Base-by-base conservation (phyloP, 305 asterid genomes). In the Solanum hybrid region DNA sequence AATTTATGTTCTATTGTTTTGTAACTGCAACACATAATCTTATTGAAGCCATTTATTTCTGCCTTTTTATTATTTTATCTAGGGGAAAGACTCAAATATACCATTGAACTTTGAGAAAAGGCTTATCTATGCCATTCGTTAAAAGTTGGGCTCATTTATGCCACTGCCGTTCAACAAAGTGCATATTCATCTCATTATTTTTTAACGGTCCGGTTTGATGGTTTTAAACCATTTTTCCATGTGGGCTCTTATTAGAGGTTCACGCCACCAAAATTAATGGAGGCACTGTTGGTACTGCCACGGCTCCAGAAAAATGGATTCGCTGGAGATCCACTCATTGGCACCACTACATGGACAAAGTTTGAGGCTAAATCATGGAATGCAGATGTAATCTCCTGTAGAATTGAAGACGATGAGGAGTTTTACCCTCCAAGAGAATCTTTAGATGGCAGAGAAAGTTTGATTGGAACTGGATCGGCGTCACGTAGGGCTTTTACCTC, bases 261-360 rank as follows among this genome's bases (percentile, higher is more conserved):
- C 73, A n/a, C 29, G 0, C 29, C 29, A n/a, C 73, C 73, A 66
- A 66, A 66, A 66, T 66, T 66, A 64, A 10, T 32, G 92, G 91
- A 88, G 88, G 89, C 88, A 86, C 91, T 36, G 90, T 77, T 12
- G 91, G 87, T 60, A 71, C 71, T 75, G 79, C 93, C 77, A 26
- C 92, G 3, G 51, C 89, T 92, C 26, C 94, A 90, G 93, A 35
- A 95, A 94, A 87, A 75, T 93, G 90, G 95, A 93, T 38, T 97
- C 98, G 72, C 99, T 98, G 91, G 98, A 97, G 93, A 96, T 97
- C 91, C 94, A 95, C 8, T 98, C 99, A 26, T 91, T 97, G 93
- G 95, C 97, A 35, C 98, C 97, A 78, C 87, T 97, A 77, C 69
- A 60, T 79, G 90, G 85, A 82, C 72, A 69, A 89, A 93, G 82